A percentile compares a stretch with the other conserved stretches of the same genome.
phyloP scores from a whole-genome alignment of 1,284 basidiomycete genomes.

The Exobasidium rhododendri region DNA sequence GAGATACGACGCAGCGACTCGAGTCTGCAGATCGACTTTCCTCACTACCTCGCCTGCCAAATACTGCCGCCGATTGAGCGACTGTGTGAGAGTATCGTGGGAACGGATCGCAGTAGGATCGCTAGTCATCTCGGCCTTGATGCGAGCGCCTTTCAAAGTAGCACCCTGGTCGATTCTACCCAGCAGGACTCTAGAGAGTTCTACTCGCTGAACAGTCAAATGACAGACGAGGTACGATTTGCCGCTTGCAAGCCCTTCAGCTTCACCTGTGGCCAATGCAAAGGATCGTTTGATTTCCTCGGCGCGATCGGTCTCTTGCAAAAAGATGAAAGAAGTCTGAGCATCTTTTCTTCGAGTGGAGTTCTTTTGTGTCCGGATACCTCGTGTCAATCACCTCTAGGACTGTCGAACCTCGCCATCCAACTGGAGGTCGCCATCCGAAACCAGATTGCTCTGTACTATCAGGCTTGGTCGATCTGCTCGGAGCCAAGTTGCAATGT shows the following conservation, averaged over 20 bases:
- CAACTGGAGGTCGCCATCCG: slow-evolving; percentile 86
- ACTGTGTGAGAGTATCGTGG: slow-evolving; percentile 92
- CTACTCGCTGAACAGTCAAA: slow-evolving; percentile 80
- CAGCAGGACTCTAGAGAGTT: slow-evolving; percentile 61
- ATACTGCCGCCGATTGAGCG: slow-evolving; percentile 91
- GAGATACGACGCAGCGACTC: slow-evolving; percentile 67
- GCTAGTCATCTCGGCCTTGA: slow-evolving; percentile 95
- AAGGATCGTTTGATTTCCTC: slow-evolving; percentile 21
- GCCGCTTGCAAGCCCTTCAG: slow-evolving; percentile 35
- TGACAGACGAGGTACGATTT: slow-evolving; percentile 79
- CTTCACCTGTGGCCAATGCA: slow-evolving; percentile 39
- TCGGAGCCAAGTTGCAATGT: slow-evolving; percentile 79
- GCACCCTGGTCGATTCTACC: slow-evolving; percentile 58
- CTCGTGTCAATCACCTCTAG: slow-evolving; percentile 63
- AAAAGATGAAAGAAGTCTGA: neutral
- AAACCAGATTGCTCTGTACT: slow-evolving; percentile 73
- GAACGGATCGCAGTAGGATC: slow-evolving; percentile 82
- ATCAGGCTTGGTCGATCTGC: slow-evolving; percentile 83
- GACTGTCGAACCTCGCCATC: slow-evolving; percentile 66
- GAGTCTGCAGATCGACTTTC: slow-evolving; percentile 60
- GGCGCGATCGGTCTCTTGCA: slow-evolving; percentile 15
- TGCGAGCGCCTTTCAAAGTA: slow-evolving; percentile 66
- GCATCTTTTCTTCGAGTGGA: neutral
- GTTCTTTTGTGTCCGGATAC: slow-evolving; percentile 43
- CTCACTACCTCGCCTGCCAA: slow-evolving; percentile 87